phyloP scores from a whole-genome alignment of 2,329 filamentous ascomycete species.

The Sclerotinia minor region DNA sequence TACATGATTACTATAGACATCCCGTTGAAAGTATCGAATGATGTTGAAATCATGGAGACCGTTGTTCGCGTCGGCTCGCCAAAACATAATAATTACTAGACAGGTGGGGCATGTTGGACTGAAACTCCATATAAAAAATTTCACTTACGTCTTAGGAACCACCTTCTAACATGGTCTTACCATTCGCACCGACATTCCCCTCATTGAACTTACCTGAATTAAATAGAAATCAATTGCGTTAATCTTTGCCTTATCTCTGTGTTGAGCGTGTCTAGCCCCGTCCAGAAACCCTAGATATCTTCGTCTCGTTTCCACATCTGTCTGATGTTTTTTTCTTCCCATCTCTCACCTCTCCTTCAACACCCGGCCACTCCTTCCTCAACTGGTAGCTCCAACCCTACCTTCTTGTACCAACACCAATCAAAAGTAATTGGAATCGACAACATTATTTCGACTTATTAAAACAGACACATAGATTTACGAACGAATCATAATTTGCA shows the following conservation, averaged over 20 bases:
- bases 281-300: constrained; percentile 20
- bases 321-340: background rate
- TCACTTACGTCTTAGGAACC: constrained; percentile 21
- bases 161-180: constrained; percentile 13
- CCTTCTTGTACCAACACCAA: background rate
- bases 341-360: background rate
- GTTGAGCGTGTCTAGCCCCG: constrained; percentile 9
- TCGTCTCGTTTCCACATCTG: constrained; percentile 5
- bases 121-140: constrained; percentile 14
- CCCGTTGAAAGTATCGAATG: background rate
- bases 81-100: constrained; percentile 23
- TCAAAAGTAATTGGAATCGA: background rate
- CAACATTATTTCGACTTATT: background rate
- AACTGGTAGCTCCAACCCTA: background rate
- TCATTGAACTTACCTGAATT: constrained; percentile 19
- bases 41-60: constrained; percentile 8
- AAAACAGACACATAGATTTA: background rate
- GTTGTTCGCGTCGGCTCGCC: constrained; percentile 8
- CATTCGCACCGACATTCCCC: constrained; percentile 5
- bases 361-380: constrained; percentile 4
- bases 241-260: constrained; percentile 23
- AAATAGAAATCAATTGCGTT: constrained; percentile 22
- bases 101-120: background rate
- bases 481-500: background rate
- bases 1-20: background rate